Percentiles rank a stretch among this genome's conserved stretches.
Evolutionary conservation across 2,329 filamentous ascomycete species (phyloP).

Genomic region (Microcyclospora tardicrescens): DNA sequence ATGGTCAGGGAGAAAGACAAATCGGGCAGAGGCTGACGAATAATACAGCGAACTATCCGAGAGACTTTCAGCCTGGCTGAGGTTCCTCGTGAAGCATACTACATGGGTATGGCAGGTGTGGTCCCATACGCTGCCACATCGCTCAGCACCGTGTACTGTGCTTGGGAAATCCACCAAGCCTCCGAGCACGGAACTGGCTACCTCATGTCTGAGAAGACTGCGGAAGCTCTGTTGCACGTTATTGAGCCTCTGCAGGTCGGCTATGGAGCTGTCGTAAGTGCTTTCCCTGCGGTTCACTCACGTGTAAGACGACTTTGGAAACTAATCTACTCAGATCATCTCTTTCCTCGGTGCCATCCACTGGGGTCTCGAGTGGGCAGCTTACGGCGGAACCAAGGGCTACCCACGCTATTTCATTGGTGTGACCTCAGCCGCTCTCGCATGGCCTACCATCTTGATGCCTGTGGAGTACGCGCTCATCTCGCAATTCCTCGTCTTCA

Average conservation of each 20-base stretch:
- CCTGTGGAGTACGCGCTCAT: conserved; percentile 77
- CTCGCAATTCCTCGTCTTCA: conserved; percentile 73
- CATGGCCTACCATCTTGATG: conserved; percentile 81
- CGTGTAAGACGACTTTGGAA: too few relatives aligned
- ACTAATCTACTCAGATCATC: too few relatives aligned
- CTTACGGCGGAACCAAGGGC: conserved; percentile 53
- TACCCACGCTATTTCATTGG: conserved; percentile 75
- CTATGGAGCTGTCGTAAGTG: conserved; percentile 68
- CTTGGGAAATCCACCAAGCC: conserved; percentile 67
- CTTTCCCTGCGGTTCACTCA: neutral
- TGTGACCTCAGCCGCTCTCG: conserved; percentile 62
- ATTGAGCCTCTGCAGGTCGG: conserved; percentile 82
- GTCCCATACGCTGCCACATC: conserved; percentile 67
- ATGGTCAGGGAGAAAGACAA: neutral
- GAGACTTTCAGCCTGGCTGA: conserved; percentile 35
- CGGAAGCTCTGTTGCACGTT: conserved; percentile 56
- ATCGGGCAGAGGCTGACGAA: neutral
- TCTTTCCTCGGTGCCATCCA: conserved; percentile 90
- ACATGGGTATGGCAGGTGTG: conserved; percentile 38
- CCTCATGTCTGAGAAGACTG: conserved; percentile 56
- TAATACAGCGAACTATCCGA: conserved; percentile 31
- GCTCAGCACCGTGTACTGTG: conserved; percentile 65
- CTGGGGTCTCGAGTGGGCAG: conserved; percentile 79
- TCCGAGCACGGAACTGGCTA: conserved; percentile 47
- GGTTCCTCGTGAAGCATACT: conserved; percentile 36